These are phyloP conservation scores for Musa schizocarpa DNA, from an alignment of 176 grass and related monocot genomes.

Conservation along the genomic window DNA sequence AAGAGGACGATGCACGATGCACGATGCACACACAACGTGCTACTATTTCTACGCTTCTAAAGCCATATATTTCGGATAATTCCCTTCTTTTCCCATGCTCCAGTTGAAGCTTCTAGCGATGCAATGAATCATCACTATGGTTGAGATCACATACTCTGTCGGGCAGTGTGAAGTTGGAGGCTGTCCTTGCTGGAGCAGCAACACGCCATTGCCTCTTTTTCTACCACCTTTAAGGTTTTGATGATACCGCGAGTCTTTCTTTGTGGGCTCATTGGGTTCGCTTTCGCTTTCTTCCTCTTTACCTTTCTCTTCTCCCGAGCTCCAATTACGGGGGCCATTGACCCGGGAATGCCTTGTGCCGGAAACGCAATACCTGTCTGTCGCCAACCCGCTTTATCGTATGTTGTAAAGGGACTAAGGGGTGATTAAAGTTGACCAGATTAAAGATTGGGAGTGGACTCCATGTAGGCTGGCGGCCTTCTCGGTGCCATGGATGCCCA, in stretches of 20 bases:
- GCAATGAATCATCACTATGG: too few species aligned
- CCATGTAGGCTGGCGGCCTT: neutral
- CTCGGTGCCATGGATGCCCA: too few species aligned
- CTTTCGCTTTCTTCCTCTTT: neutral
- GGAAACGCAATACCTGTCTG: neutral
- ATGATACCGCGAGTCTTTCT: neutral
- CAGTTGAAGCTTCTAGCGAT: neutral
- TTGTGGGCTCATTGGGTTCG: neutral
- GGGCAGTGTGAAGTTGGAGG: too few species aligned
- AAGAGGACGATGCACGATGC: neutral
- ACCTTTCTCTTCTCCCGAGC: constrained; percentile 1
- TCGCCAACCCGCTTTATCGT: neutral
- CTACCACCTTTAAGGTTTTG: too few species aligned
- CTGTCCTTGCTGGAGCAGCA: neutral
- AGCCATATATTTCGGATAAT: neutral
- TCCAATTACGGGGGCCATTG: neutral
- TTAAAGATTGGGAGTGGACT: neutral
- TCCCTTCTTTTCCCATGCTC: neutral
- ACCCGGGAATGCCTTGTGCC: neutral
- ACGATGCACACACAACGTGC: neutral
- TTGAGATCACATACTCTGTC: too few species aligned
- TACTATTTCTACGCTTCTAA: neutral
- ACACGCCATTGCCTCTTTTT: neutral
- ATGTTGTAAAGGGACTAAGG: neutral
- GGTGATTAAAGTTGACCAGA: neutral